A percentile compares a stretch with the other conserved stretches of the same genome.
These are phyloP conservation scores for Phytophthora crassamura DNA, from an alignment of 352 stramenopile species.

Conservation along the genomic window DNA sequence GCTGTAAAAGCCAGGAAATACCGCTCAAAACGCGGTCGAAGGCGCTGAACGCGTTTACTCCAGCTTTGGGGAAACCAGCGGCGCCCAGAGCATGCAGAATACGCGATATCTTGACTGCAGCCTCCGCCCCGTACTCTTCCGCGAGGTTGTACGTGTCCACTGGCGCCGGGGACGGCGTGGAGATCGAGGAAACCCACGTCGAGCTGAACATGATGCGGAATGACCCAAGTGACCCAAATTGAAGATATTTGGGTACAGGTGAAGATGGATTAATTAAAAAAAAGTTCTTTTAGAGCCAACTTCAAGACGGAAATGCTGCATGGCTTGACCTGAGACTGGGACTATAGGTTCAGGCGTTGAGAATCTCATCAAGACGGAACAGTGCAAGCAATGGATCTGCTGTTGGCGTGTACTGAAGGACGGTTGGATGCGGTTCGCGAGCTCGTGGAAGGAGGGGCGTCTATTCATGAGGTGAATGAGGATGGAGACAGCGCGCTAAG, in stretches of 20 bases:
- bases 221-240: constrained; percentile 2
- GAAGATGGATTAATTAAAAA: no score
- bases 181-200: constrained; percentile 17
- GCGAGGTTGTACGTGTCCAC: constrained; percentile 42
- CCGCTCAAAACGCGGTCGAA: constrained; percentile 74
- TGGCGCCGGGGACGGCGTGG: constrained; percentile 1
- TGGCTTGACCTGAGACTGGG: no score
- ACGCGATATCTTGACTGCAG: constrained; percentile 36
- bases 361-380: no score
- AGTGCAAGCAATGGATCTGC: no score
- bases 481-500: no score
- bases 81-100: constrained; percentile 43
- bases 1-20: constrained; percentile 69
- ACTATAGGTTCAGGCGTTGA: no score
- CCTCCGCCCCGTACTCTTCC: constrained; percentile 43
- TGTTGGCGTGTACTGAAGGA: no score
- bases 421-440: no score
- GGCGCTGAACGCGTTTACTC: constrained; percentile 48
- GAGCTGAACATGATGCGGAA: constrained; percentile 33
- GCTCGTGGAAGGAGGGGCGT: no score
- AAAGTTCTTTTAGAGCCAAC: no score
- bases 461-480: no score
- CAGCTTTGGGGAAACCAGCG: constrained; percentile 57
- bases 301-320: no score
- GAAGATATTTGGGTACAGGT: constrained; percentile 5